phyloP scores from a whole-genome alignment of 495 filamentous ascomycete genomes.

The Trichoderma asperelloides region DNA sequence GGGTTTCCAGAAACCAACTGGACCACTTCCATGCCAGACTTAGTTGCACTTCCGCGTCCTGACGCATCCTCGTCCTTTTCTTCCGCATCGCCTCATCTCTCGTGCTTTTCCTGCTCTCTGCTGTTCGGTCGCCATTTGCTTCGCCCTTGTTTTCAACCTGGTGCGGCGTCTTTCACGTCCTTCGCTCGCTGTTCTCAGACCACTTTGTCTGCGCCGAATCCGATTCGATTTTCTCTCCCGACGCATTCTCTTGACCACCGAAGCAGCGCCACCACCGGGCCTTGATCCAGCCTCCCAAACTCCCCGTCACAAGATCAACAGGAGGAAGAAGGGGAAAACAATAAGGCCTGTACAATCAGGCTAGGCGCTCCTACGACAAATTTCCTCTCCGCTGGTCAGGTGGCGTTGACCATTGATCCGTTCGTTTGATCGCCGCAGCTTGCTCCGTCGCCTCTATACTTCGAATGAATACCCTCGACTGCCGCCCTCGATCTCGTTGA shows the following conservation, averaged over 20 bases:
- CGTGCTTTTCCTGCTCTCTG: neutral
- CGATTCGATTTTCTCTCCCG: neutral
- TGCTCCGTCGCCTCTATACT: neutral
- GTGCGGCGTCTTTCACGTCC: neutral
- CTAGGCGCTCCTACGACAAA: neutral
- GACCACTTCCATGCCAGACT: neutral
- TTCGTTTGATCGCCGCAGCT: neutral
- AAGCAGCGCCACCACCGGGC: neutral
- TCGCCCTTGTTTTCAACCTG: neutral
- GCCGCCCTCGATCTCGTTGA: neutral
- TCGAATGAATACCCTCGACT: neutral
- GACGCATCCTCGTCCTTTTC: neutral
- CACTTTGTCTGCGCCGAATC: neutral
- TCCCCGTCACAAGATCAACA: neutral
- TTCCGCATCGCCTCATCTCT: neutral
- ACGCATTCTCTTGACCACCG: neutral
- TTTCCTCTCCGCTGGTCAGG: neutral
- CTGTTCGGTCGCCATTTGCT: neutral
- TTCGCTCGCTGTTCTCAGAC: neutral
- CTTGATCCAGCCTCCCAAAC: neutral
- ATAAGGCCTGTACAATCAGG: neutral
- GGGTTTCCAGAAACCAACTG: constrained; percentile 2
- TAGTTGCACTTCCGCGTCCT: neutral
- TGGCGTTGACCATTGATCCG: neutral
- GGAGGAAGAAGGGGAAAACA: neutral